Base-by-base conservation (phyloP, 176 grass and related monocot species). In the Triticum dicoccoides region DNA sequence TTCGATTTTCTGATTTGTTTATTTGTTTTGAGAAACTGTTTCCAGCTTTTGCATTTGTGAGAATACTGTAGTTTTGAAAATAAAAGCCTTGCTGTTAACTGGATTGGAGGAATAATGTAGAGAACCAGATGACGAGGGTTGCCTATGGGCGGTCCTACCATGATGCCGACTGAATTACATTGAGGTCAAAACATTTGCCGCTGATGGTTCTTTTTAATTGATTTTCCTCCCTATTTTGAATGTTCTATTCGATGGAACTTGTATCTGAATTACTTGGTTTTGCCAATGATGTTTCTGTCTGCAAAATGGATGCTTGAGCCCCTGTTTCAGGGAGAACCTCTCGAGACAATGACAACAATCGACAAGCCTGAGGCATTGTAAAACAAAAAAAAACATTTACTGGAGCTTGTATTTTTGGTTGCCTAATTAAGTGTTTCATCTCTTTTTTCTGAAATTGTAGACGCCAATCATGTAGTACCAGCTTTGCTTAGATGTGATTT, bases 291-390 rank as follows among this genome's bases (percentile, higher is more conserved):
- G 78, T 85, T 94, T 80, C 33, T 91, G 84, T 87, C 87, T 87
- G 92, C 84, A 91, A 87, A 87, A 89, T 91, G 84, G 87, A 91
- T 82, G 59, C 61, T 73, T 45, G 44, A 80, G 52, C 52, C 63
- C 79, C 41, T 81, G 63, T 20, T 68, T 51, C 65, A 66, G 25
- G 63, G 63, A 68, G 63, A 68, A 81, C 41, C 63, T 78, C 75
- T 58, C 2, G 34, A 59, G 58, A 24, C 38, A 21, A 73, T 89
- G 75, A 74, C 81, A 74, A 42, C 20, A 65, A 73, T 24, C 2
- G 69, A 73, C 69, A 42, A 42, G 6, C n/a, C 37, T 44, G 69
- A 73, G 69, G 21, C 69, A 73, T 32, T 8, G 6, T 35, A 34
- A 17, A 8, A 42, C 51, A 32, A 32, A 32, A 54, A 6, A 18